Base-by-base conservation (phyloP, 345 rosid species). In the Orychophragmus violaceus region DNA sequence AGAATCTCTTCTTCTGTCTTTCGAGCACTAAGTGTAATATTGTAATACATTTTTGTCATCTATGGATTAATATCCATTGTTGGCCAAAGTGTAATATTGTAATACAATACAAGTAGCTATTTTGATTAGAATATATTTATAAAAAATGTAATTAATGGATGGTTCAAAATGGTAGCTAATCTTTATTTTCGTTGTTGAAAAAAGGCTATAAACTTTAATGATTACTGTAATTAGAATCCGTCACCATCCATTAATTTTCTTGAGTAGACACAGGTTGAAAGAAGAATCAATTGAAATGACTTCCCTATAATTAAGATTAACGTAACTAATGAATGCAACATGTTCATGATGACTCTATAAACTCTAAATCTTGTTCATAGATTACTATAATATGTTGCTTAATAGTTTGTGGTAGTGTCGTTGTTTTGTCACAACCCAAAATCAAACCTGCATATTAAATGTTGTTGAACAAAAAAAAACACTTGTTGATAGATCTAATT, bases 31-130 rank as follows among this genome's bases (percentile, higher is more conserved):
- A 51, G 28, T 30, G 54, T 25, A 42, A 53, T 73, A 73, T 51
- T 59, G 45, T 59, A 66, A 66, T 73, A n/a, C n/a, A n/a, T n/a
- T n/a, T n/a, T n/a, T n/a, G n/a, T n/a, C n/a, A n/a, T n/a, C n/a
- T n/a, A n/a, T n/a, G n/a, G n/a, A n/a, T n/a, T n/a, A n/a, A n/a
- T n/a, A n/a, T n/a, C n/a, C n/a, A n/a, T n/a, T n/a, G n/a, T n/a
- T n/a, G n/a, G n/a, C n/a, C n/a, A n/a, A 51, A 51, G 28, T 30
- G 54, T 25, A 42, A 53, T 73, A 73, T 51, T 59, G 45, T 59
- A 66, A 66, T 73, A n/a, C n/a, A n/a, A n/a, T n/a, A 59, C 72
- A 51, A 66, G 30, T 73, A 42, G 67, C 61, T 62, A 42, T 24
- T 32, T 51, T 33, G 18, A 49, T 57, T 46, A 29, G 19, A 58